Evolutionary conservation across 2,329 filamentous ascomycete genomes (phyloP), one percentile per base, ranked within the genome.

Genomic region (Helminthosporium solani): DNA sequence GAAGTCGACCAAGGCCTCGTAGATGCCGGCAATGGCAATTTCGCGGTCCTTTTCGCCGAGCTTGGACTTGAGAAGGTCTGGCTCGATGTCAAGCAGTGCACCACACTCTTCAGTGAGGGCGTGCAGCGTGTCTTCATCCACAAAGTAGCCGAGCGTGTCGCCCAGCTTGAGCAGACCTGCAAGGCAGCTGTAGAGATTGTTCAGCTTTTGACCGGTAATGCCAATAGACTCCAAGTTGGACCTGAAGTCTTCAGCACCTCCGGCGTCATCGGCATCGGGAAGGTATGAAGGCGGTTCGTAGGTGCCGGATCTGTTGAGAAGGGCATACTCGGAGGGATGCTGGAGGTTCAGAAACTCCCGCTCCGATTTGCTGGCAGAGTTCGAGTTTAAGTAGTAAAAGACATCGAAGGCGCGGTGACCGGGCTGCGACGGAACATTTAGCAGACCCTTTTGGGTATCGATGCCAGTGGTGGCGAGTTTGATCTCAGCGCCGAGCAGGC

Each of bases 331-430:
- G 3, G 88, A 86, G 2, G 88, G 82, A 7, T 84, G 78, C 71
- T 90, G 87, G 23, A 99, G 79, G 20, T 87, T 84, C 12, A 99
- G 75, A 50, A 91, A 95, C 66, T 97, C 92, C 45, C 90, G 80
- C 73, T 99, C 94, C 1, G 90, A 86, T 3, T 87, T 84, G 1
- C 89, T 94, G 0, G 94, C 95, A 0, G 88, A 87, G n/a, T 88
- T 90, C 0, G 91, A 95, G 33, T 97, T 79, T 1, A 99, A 82
- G 62, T 96, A 97, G 74, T 99, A 97, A 66, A 99, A 97, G 40
- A 95, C 94, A 64, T 99, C 92, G 59, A 99, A 99, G 3, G 92
- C 94, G 52, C 94, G 85, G 70, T 90, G 90, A 11, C 94, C 94
- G 6, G 83, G 65, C 64, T 96, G 84, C 0, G 84, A 71, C 0